Conservation (phyloP, 164 flowering plant genomes). For the Aristolochia contorta region DNA sequence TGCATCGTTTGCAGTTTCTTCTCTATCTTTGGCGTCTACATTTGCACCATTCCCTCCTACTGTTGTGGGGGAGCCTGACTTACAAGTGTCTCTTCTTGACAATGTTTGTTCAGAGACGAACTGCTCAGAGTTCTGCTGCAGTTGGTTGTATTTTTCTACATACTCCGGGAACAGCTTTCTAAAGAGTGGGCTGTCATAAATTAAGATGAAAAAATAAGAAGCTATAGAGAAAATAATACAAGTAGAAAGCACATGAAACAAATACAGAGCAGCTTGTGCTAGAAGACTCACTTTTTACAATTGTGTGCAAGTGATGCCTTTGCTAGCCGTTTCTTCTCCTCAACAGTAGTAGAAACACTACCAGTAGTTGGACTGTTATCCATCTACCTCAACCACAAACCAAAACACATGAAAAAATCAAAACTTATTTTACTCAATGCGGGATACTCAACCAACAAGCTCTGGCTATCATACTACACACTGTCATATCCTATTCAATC, state of each 20-base stretch:
- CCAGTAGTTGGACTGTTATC: conserved; percentile 96
- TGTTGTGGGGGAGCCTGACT: not conserved
- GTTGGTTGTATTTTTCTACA: conserved; percentile 75
- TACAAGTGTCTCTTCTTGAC: conserved; percentile 21
- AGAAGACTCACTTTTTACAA: conserved; percentile 64
- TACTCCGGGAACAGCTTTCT: conserved; percentile 88
- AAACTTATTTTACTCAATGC: not conserved
- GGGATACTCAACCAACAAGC: too few relatives aligned
- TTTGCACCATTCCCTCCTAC: conserved; percentile 15
- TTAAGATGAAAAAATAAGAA: not conserved
- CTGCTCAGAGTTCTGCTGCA: conserved; percentile 36
- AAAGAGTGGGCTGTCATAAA: conserved; percentile 49
- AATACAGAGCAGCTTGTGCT: not conserved
- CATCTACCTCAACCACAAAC: conserved; percentile 46
- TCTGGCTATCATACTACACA: too few relatives aligned
- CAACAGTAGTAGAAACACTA: conserved; percentile 70
- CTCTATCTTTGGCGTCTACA: conserved; percentile 22
- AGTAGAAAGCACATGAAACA: not conserved
- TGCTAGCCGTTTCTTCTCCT: conserved; percentile 79
- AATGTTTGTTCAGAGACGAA: conserved; percentile 23
- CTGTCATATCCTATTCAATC: too few relatives aligned
- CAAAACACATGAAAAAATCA: not conserved
- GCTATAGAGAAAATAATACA: not conserved
- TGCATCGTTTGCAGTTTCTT: conserved; percentile 20
- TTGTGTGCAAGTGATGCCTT: conserved; percentile 83